Base-by-base conservation (phyloP, 2,329 filamentous ascomycete genomes). In the Ophidiomyces ophidiicola region DNA sequence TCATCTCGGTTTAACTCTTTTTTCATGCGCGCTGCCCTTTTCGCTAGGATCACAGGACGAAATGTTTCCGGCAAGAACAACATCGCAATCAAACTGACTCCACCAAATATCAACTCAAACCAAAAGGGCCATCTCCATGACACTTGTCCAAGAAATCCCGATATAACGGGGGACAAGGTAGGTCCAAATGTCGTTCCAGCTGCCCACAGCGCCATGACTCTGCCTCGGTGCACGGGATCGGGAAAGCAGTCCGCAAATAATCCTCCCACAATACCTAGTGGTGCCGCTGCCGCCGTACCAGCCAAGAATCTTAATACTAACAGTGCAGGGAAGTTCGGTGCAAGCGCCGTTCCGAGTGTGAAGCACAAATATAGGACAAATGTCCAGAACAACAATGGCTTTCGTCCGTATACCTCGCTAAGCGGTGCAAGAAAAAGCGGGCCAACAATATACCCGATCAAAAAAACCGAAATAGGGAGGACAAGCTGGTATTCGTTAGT, bases 31-130 rank as follows among this genome's bases (percentile, higher is more conserved):
- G 31, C 21, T 6, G 35, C 74, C 66, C 1, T 72, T 70, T 2
- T 78, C 71, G 63, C 60, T 15, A 78, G 62, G 15, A 80, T 63
- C 3, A 76, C 61, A 1, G 75, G 76, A 1, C 59, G 69, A 49
- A 70, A 78, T 1, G 74, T 78, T 53, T 80, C 76, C 5, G 75
- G 78, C 41, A 83, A 66, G 42, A 76, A 64, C 11, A 74, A 39
- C 6, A 82, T 55, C 62, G 0, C 64, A 58, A 0, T 58, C 52
- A 78, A 64, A 2, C 78, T 78, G 2, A 50, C 50, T 0, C 53
- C 63, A 1, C 79, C 80, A 42, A 82, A 67, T 19, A 86, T 80
- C 4, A 83, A 66, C 8, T 65, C 77, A 20, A 85, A 69, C 78
- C 64, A 69, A 41, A 69, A 70, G 1, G 60, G 57, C 63, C 65